Evolutionary conservation across 2,329 filamentous ascomycete genomes (phyloP), one percentile per base, ranked within the genome.

Genomic region (Podosphaera fusca): DNA sequence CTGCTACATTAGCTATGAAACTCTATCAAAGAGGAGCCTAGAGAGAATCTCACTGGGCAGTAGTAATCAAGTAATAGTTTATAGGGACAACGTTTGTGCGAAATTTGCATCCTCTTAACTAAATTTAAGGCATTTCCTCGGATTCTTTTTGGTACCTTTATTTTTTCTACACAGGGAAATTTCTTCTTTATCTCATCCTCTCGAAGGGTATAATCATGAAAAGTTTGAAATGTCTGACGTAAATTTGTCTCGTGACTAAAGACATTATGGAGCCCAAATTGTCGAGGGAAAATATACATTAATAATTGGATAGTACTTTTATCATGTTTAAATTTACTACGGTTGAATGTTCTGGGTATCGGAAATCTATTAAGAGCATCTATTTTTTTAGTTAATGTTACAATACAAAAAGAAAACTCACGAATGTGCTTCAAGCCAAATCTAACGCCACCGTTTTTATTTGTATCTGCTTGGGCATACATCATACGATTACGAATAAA

Each of bases 251-350:
- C 70, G 4, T 81, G 85, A 0, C 81, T 87, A 66, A 96, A 95
- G n/a, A 84, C 87, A 68, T 96, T 98, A 66, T 94, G 87, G 2
- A 98, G 72, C 12, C 80, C 79, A 65, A 95, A 96, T 65, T 96
- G 89, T 9, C 83, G 77, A 36, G 92, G 92, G 63, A 98, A 98
- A 1, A 98, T 81, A 68, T 96, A 90, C 73, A 90, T 92, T 77
- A 95, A 79, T 29, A 94, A 70, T 62, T 84, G 85, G 9, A 80
- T 65, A 0, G 81, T 85, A 60, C 83, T 76, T 10, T 69, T 71
- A 42, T 49, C 52, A 35, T 21, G 12, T 55, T 34, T 36, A n/a
- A 4, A 56, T 55, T 40, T 8, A 14, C 35, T 53, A 31, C 34
- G 50, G 38, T 21, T 56, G 8, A 35, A 45, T 14, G 34, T 34